Conservation (phyloP, 2,329 filamentous ascomycete species). For the Ciborinia camelliae region DNA sequence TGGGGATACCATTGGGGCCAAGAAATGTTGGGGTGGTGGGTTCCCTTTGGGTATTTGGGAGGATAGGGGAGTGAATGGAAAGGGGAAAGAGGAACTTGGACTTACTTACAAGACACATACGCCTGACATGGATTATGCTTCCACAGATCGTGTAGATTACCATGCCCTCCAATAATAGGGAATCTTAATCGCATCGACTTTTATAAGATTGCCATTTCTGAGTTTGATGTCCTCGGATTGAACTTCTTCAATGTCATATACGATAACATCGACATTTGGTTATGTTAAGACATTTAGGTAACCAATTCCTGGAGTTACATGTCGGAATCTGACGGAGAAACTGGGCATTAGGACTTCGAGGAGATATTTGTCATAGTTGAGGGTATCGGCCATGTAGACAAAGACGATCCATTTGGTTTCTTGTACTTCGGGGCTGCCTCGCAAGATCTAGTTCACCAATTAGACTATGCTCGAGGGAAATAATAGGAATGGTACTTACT, state of each 20-base stretch:
- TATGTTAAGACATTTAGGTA: slow-evolving; percentile 50
- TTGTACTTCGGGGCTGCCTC: slow-evolving; percentile 2
- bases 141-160: slow-evolving; percentile 27
- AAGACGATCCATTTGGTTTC: slow-evolving; percentile 17
- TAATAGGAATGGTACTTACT: rapidly evolving
- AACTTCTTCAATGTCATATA: slow-evolving; percentile 44
- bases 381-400: slow-evolving; percentile 47
- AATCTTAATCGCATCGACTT: slow-evolving; percentile 40
- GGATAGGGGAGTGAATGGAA: no score
- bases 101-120: slow-evolving; percentile 37
- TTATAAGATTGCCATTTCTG: slow-evolving; percentile 36
- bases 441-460: background rate
- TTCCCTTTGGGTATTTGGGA: no score
- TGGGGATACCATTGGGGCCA: slow-evolving; percentile 36
- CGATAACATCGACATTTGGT: slow-evolving; percentile 49
- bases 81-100: background rate
- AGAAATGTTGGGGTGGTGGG: slow-evolving; percentile 27
- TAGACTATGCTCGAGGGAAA: background rate
- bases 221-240: slow-evolving; percentile 46
- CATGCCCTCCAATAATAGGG: slow-evolving; percentile 27
- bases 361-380: slow-evolving; percentile 49
- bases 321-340: slow-evolving; percentile 43
- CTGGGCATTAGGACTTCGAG: slow-evolving; percentile 45
- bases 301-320: slow-evolving; percentile 41
- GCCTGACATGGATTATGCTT: slow-evolving; percentile 34